Evolutionary conservation across 2,329 filamentous ascomycete genomes (phyloP).

Genomic region (Emericellopsis atlantica): DNA sequence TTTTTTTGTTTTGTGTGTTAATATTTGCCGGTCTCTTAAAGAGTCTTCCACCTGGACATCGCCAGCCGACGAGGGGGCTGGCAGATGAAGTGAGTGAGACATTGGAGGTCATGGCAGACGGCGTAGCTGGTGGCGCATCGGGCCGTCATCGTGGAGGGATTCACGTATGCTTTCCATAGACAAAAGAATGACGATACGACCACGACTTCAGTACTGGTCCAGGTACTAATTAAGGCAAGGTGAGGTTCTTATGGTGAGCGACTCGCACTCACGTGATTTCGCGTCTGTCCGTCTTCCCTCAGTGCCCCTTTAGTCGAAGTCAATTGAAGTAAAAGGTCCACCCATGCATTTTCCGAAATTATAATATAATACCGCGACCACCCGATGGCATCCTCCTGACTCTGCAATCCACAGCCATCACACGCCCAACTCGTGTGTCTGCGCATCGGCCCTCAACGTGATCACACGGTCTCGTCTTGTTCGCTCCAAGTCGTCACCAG

Average conservation of each 20-base stretch:
- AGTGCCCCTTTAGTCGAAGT: not conserved
- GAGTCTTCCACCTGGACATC: not conserved
- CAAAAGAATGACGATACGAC: slow-evolving; percentile 1
- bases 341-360: not conserved
- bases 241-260: not conserved
- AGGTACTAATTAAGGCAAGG: no score
- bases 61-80: not conserved
- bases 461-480: not conserved
- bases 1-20: not conserved
- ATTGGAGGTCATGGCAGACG: not conserved
- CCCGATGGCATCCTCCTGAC: no score
- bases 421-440: not conserved
- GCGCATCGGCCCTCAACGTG: not conserved
- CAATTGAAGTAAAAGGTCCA: not conserved
- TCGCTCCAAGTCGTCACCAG: not conserved
- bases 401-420: not conserved
- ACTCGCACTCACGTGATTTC: not conserved
- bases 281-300: not conserved
- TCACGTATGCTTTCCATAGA: not conserved
- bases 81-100: not conserved
- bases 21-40: not conserved
- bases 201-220: not conserved
- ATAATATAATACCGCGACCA: no score
- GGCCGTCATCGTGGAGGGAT: not conserved
- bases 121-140: not conserved